Evolutionary conservation across 768 basidiomycete species (phyloP).

Genomic region (Gymnopilus junonius): DNA sequence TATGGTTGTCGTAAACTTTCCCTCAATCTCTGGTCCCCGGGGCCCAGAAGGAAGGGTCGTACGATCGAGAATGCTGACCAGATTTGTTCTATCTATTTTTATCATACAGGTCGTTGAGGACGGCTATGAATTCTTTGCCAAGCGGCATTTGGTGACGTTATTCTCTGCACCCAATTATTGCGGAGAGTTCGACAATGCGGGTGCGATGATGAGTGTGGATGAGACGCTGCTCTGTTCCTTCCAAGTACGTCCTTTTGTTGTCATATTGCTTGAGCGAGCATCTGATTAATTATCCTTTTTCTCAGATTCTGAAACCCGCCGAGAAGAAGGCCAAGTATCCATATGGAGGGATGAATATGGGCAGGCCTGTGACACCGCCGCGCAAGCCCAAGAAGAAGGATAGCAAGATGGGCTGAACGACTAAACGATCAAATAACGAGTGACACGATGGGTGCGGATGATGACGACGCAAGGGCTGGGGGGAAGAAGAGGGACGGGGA

Average conservation of each 20-base stretch:
- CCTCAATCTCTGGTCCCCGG: neutral
- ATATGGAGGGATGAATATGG: slow-evolving; percentile 85
- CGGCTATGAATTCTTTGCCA: slow-evolving; percentile 99
- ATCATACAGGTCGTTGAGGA: slow-evolving; percentile 90
- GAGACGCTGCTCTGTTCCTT: slow-evolving; percentile 97
- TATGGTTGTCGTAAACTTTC: neutral
- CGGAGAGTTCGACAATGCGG: slow-evolving; percentile 98
- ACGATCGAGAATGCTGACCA: neutral
- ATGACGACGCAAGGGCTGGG: slow-evolving; percentile 12
- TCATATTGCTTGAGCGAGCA: neutral
- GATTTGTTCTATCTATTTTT: neutral
- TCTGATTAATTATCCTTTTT: neutral
- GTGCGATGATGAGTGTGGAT: slow-evolving; percentile 99
- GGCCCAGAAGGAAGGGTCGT: neutral
- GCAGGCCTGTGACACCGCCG: slow-evolving; percentile 91
- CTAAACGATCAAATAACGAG: neutral
- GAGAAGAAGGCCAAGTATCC: slow-evolving; percentile 98
- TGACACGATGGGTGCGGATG: slow-evolving; percentile 6
- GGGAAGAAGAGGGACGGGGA: neutral
- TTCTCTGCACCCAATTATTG: slow-evolving; percentile 97
- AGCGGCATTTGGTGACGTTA: slow-evolving; percentile 93
- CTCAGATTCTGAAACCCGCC: slow-evolving; percentile 95
- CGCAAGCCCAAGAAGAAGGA: slow-evolving; percentile 99
- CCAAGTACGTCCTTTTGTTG: slow-evolving; percentile 62
- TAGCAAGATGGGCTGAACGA: slow-evolving; percentile 51